A percentile compares a stretch with the other conserved stretches of the same genome.
Conservation (phyloP, 1,139 yeast species). For the Petasospora fabianii region DNA sequence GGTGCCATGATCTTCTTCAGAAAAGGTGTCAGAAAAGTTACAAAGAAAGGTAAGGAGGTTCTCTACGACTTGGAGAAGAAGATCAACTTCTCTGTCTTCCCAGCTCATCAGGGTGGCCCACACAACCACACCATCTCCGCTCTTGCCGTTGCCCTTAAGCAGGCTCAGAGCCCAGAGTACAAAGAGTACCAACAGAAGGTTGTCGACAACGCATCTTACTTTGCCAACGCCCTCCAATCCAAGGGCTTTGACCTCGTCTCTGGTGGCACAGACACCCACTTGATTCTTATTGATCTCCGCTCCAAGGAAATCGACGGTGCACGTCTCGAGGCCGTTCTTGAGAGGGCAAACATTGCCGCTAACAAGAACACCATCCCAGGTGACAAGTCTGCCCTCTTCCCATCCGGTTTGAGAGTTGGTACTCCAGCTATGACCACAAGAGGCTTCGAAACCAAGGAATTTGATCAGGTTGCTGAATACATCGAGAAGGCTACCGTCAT, state of each 20-base stretch:
- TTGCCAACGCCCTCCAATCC: constrained; percentile 64
- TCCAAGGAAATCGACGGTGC: constrained; percentile 92
- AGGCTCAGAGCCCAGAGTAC: constrained; percentile 82
- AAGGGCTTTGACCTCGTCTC: constrained; percentile 81
- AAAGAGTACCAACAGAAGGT: constrained; percentile 81
- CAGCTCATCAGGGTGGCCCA: constrained; percentile 99
- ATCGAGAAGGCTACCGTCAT: constrained; percentile 75
- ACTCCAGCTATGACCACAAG: constrained; percentile 99
- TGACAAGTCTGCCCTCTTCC: constrained; percentile 90
- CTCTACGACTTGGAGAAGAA: constrained; percentile 83
- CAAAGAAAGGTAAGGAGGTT: constrained; percentile 83
- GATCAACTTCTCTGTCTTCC: constrained; percentile 95
- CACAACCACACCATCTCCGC: constrained; percentile 98
- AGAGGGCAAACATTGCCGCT: constrained; percentile 87
- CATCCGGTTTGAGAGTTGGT: constrained; percentile 94
- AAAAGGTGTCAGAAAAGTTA: constrained; percentile 81
- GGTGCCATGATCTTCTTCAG: constrained; percentile 98
- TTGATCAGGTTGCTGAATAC: constrained; percentile 71
- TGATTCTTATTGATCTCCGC: constrained; percentile 81
- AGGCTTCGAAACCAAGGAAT: constrained; percentile 80
- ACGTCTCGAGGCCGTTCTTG: constrained; percentile 87
- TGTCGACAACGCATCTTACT: constrained; percentile 71
- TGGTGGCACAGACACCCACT: constrained; percentile 92
- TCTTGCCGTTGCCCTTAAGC: constrained; percentile 89
- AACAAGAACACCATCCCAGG: constrained; percentile 97